Evolutionary conservation across 2,329 filamentous ascomycete genomes (phyloP).

Genomic region (Xylaria multiplex): DNA sequence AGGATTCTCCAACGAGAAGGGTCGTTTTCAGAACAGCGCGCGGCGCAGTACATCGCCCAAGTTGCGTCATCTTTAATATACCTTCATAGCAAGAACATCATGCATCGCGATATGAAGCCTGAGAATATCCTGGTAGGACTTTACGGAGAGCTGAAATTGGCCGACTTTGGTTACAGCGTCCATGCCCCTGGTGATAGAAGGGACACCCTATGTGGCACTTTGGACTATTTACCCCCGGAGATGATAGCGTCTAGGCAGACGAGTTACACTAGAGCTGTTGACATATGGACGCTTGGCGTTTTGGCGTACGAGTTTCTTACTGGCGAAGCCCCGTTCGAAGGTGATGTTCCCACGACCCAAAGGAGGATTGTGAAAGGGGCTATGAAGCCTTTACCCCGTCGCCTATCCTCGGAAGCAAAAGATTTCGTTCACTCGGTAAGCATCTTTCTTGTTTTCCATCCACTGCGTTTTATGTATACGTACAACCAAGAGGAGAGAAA

Average conservation of each 20-base stretch:
- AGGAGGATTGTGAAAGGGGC: conserved; percentile 85
- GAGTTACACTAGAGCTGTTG: conserved; percentile 92
- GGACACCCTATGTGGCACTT: conserved; percentile 95
- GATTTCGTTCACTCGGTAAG: conserved; percentile 90
- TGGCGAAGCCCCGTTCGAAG: conserved; percentile 96
- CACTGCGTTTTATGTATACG: no score
- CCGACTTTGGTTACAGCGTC: conserved; percentile 97
- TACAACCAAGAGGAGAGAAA: not conserved
- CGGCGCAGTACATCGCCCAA: conserved; percentile 85
- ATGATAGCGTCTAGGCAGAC: conserved; percentile 87
- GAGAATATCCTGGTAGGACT: conserved; percentile 96
- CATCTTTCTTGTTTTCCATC: conserved; percentile 15
- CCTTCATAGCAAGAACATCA: conserved; percentile 93
- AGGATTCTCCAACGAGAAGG: conserved; percentile 81
- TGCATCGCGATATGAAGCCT: conserved; percentile 96
- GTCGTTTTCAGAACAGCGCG: conserved; percentile 83
- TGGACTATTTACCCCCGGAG: conserved; percentile 96
- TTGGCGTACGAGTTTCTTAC: conserved; percentile 95
- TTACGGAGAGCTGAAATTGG: conserved; percentile 97
- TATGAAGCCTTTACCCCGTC: conserved; percentile 80
- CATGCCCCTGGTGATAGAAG: conserved; percentile 93
- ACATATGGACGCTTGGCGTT: conserved; percentile 94
- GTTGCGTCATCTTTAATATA: conserved; percentile 88
- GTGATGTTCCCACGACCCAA: conserved; percentile 91
- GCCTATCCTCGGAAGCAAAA: conserved; percentile 84